Base-by-base conservation (phyloP, 140 eudicot genomes). In the Anethum foeniculum region DNA sequence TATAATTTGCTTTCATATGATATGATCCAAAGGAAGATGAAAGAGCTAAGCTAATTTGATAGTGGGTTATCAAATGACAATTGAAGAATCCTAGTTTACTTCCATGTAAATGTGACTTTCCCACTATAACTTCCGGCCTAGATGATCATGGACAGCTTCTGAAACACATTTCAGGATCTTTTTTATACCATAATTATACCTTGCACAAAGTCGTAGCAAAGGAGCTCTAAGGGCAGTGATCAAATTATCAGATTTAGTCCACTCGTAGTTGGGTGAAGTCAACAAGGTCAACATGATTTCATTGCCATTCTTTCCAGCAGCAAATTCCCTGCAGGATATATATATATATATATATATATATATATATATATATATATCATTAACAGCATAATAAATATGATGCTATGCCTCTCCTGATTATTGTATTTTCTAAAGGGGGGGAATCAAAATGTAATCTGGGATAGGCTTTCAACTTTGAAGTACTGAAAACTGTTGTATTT, bases 171-270 rank as follows among this genome's bases (percentile, higher is more conserved):
- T 43, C 62, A 79, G 16, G 43, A 43, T 79, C 38, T 56, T 77
- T 25, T 56, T 60, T 34, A 30, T 56, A 79, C 28, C 16, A 30
- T 76, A 76, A 7, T 49, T 14, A 36, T 87, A 95, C 99, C 97
- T 87, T 81, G 97, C 92, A 81, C 99, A 92, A 1, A 94, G 94
- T 84, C 97, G 90, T 84, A 92, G 77, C 38, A 95, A 58, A 82
- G 89, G 92, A 43, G 89, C 85, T 83, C 82, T 79, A 81, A 95
- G 64, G 44, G 36, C 85, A 28, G 89, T 68, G 46, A 79, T 41
- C 79, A 92, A 58, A 58, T 68, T 78, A 56, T 86, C 90, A 83
- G 93, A 95, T 74, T 74, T 82, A 82, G 88, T 71, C 99, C 97
- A 95, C 79, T 92, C 91, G 16, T 85, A 60, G 65, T 84, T 85